Base-by-base conservation (phyloP, 306 rosid species). In the Trichosanthes cucumerina region DNA sequence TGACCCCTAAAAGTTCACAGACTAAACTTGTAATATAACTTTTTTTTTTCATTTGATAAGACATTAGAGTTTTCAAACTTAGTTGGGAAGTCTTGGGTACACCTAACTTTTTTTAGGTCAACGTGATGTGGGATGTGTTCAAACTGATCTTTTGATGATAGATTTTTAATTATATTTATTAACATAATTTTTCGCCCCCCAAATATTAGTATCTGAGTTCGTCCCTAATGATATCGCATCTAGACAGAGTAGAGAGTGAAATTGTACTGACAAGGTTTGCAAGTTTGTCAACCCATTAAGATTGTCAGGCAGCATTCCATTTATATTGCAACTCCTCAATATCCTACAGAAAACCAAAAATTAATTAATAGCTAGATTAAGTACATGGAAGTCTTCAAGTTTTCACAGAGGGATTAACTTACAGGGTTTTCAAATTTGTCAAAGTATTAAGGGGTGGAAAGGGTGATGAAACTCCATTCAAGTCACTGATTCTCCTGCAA, bases 401-500 rank as follows among this genome's bases (percentile, higher is more conserved):
- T 31, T 13, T 59, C 70, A 77, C 71, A 15, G 56, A 26, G 41
- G 56, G 70, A 84, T 58, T 71, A 71, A 71, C 77, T 91, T 86
- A 91, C 98, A 93, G 38, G 23, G 0, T 33, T 21, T 70, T 68
- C 83, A 81, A 43, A 7, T 58, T 58, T 80, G 4, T 84, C 85
- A 90, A 41, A 26, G 80, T 63, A 47, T 36, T 21, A 46, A 93
- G 83, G 14, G 15, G 69, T 12, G 96, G 98, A 78, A 93, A 83
- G 24, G 80, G 9, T 21, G 88, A 81, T 75, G 65, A 85, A 50
- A 75, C 66, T 71, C 93, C 97, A 60, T 44, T 86, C 86, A 93
- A 82, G 87, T 93, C 96, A 64, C 83, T 89, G 53, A 93, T 88
- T 81, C 96, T 88, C 90, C 98, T 91, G 87, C 84, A 81, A 23